phyloP scores from a whole-genome alignment of 805 yeast species.

The Suhomyces faveliae region DNA sequence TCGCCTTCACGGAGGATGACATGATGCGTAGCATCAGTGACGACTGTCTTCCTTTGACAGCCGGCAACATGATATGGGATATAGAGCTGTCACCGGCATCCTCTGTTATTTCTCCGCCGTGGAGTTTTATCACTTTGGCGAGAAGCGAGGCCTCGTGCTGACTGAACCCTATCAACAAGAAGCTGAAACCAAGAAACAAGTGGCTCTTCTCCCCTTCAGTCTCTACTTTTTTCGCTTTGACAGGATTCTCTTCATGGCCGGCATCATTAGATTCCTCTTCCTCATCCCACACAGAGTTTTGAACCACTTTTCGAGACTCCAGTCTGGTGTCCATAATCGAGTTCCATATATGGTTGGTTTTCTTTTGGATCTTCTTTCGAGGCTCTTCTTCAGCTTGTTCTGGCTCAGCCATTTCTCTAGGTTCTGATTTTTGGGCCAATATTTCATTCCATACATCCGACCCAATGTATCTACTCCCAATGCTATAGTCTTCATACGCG shows the following conservation, averaged over 20 bases:
- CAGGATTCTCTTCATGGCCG: slow-evolving; percentile 2
- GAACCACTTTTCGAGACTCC: slow-evolving; percentile 11
- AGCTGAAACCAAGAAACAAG: slow-evolving; percentile 43
- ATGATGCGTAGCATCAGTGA: slow-evolving; percentile 24
- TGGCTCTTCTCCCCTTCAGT: neutral
- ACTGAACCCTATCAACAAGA: slow-evolving; percentile 44
- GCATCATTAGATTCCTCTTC: slow-evolving; percentile 14
- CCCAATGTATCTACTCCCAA: slow-evolving; percentile 19
- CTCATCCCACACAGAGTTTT: slow-evolving; percentile 28
- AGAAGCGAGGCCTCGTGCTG: slow-evolving; percentile 37
- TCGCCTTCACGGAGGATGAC: slow-evolving; percentile 22
- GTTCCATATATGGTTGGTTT: slow-evolving; percentile 39
- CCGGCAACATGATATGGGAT: slow-evolving; percentile 35
- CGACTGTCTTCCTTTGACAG: slow-evolving; percentile 28
- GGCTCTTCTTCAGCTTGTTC: slow-evolving; percentile 8
- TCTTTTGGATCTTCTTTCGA: slow-evolving; percentile 17
- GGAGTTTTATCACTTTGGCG: slow-evolving; percentile 42
- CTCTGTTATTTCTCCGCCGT: slow-evolving; percentile 38
- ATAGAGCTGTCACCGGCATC: slow-evolving; percentile 21
- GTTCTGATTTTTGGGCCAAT: slow-evolving; percentile 3
- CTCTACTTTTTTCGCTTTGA: neutral
- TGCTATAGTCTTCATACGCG: slow-evolving; percentile 37
- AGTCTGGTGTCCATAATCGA: slow-evolving; percentile 37
- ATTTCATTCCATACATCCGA: slow-evolving; percentile 38
- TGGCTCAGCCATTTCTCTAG: neutral